Conservation (phyloP, 257 asterid genomes). For the Petrea volubilis region DNA sequence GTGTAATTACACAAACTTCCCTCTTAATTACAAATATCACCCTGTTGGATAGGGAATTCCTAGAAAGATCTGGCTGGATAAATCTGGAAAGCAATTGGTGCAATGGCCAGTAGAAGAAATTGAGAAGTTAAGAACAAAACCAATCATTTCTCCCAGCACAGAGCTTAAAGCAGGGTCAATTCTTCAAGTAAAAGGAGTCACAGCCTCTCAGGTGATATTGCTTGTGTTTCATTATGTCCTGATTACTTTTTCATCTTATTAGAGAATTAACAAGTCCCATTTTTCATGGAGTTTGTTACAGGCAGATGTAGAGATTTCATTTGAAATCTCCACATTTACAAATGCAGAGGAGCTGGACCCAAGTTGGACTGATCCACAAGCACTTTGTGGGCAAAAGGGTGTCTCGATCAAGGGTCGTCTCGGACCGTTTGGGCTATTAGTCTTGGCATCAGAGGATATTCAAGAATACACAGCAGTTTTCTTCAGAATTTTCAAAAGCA, state of each 20-base stretch:
- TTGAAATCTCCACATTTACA: conserved; percentile 18
- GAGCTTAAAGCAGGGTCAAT: conserved; percentile 19
- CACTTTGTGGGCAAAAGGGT: conserved; percentile 12
- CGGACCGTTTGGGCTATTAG: conserved; percentile 26
- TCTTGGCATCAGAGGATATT: conserved; percentile 28
- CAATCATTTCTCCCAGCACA: conserved; percentile 5
- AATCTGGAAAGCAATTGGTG: conserved; percentile 20
- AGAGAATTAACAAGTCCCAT: neutral
- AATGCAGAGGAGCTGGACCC: conserved; percentile 25
- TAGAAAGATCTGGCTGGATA: conserved; percentile 27
- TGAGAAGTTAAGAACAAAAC: conserved; percentile 18
- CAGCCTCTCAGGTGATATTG: conserved; percentile 22
- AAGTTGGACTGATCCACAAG: conserved; percentile 17
- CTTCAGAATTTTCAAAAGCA: conserved; percentile 22
- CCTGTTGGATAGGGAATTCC: conserved; percentile 19
- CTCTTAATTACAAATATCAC: neutral
- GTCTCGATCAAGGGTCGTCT: conserved; percentile 9
- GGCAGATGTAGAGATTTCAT: conserved; percentile 33
- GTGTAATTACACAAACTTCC: too few species aligned
- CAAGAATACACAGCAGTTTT: conserved; percentile 32
- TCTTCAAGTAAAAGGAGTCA: conserved; percentile 23
- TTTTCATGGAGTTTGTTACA: neutral
- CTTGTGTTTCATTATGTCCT: neutral
- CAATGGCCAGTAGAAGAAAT: conserved; percentile 32
- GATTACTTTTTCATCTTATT: neutral